A percentile compares a stretch with the other conserved stretches of the same genome.
phyloP scores from a whole-genome alignment of 2,329 filamentous ascomycete genomes.

The Tricladium varicosporioides region DNA sequence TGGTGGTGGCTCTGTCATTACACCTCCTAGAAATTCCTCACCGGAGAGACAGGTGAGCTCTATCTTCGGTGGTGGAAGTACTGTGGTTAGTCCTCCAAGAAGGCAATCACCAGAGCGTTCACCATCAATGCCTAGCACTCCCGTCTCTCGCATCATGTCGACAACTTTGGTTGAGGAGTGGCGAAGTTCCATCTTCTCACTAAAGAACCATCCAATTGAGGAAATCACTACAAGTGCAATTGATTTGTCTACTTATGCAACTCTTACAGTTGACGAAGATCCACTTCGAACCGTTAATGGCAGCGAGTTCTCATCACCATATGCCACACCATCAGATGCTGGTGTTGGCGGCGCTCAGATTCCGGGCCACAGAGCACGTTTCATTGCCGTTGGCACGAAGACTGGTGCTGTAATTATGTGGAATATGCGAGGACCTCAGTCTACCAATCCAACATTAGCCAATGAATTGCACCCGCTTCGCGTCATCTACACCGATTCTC shows the following conservation, averaged over 20 bases:
- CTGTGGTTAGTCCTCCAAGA: conserved; percentile 12
- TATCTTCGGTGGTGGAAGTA: conserved; percentile 25
- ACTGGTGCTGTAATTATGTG: conserved; percentile 76
- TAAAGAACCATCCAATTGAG: conserved; percentile 57
- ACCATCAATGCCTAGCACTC: conserved; percentile 27
- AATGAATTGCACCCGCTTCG: conserved; percentile 70
- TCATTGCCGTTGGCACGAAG: conserved; percentile 78
- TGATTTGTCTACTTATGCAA: conserved; percentile 72
- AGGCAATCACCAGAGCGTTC: conserved; percentile 21
- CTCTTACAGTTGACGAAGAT: conserved; percentile 74
- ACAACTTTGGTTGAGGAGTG: conserved; percentile 58
- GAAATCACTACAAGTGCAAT: conserved; percentile 69
- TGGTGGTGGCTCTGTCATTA: conserved; percentile 28
- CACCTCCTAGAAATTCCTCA: conserved; percentile 22
- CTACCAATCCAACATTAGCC: conserved; percentile 50
- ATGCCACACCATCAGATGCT: conserved; percentile 26
- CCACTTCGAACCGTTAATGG: conserved; percentile 62
- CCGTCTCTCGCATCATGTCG: conserved; percentile 24
- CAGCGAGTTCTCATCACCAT: conserved; percentile 30
- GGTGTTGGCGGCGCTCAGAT: conserved; percentile 53
- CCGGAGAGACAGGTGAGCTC: conserved; percentile 23
- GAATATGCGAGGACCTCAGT: conserved; percentile 71
- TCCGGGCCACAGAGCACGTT: conserved; percentile 79
- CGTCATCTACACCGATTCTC: conserved; percentile 85
- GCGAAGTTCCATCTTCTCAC: conserved; percentile 58